Percentiles rank a stretch among this genome's conserved stretches.
phyloP scores from a whole-genome alignment of 371 early-diverging fungal genomes.

The Capillidium rhysosporum region DNA sequence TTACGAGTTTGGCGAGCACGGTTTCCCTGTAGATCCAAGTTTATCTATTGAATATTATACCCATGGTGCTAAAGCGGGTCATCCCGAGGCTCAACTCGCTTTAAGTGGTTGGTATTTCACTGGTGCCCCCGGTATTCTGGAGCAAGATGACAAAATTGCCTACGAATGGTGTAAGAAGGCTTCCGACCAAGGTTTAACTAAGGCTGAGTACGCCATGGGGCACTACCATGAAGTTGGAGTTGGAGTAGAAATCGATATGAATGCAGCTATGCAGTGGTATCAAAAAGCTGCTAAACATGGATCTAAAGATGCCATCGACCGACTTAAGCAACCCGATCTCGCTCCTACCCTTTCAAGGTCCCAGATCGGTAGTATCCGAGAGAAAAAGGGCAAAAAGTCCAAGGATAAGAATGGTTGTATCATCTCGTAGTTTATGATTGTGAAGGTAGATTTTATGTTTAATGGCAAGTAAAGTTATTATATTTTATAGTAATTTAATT shows the following conservation, averaged over 20 bases:
- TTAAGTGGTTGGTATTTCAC: conserved; percentile 82
- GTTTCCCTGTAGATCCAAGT: conserved; percentile 72
- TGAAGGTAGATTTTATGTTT: too few relatives aligned
- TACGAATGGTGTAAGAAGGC: conserved; percentile 75
- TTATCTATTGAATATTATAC: conserved; percentile 93
- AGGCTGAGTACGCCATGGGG: conserved; percentile 80
- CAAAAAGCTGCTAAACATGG: conserved; percentile 51
- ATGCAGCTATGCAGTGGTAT: conserved; percentile 62
- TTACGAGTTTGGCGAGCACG: conserved; percentile 84
- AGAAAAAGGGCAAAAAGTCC: conserved; percentile 3
- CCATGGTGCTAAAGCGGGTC: conserved; percentile 68
- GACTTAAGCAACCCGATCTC: conserved; percentile 48
- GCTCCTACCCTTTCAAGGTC: too few relatives aligned
- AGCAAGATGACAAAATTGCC: conserved; percentile 63
- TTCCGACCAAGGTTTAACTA: conserved; percentile 58
- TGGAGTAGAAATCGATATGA: conserved; percentile 38
- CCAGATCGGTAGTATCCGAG: conserved; percentile 23
- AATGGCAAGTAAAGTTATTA: too few relatives aligned
- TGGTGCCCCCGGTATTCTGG: conserved; percentile 55
- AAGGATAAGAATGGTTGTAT: conserved; percentile 7
- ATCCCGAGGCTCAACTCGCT: conserved; percentile 63
- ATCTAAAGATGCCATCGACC: conserved; percentile 45
- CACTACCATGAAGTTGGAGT: conserved; percentile 67
- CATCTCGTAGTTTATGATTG: too few relatives aligned
- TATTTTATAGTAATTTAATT: too few relatives aligned